phyloP scores from a whole-genome alignment of 208 protist genomes.

The Spongospora subterranea region DNA sequence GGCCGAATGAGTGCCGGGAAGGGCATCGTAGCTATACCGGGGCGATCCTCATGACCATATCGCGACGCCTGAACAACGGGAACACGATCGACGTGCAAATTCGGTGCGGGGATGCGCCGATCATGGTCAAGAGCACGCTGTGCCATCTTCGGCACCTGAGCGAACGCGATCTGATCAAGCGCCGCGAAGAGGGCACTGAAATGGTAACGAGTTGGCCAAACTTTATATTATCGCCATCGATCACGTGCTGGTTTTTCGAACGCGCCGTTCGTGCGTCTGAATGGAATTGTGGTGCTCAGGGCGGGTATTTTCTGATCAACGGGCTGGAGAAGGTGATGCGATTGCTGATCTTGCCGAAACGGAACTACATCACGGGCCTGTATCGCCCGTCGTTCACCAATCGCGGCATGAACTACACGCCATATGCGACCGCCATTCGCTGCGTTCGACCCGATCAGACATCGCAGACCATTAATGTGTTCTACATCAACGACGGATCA shows the following conservation, averaged over 20 bases:
- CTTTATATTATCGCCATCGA: too few relatives aligned
- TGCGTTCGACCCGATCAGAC: constrained; percentile 90
- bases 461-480: constrained; percentile 91
- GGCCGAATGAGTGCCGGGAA: constrained; percentile 35
- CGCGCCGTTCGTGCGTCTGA: too few relatives aligned
- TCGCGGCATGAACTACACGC: constrained; percentile 89
- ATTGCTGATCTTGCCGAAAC: constrained; percentile 89
- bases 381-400: constrained; percentile 83
- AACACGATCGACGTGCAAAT: not conserved
- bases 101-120: constrained; percentile 63
- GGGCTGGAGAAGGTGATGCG: constrained; percentile 96
- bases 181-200: constrained; percentile 89
- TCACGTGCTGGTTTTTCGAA: too few relatives aligned
- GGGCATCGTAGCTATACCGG: constrained; percentile 39
- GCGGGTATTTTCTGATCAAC: constrained; percentile 94
- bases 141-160: constrained; percentile 78
- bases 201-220: too few relatives aligned
- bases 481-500: constrained; percentile 89
- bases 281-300: not conserved
- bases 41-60: not conserved
- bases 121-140: constrained; percentile 79
- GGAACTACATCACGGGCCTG: constrained; percentile 92
- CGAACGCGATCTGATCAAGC: constrained; percentile 68
- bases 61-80: not conserved
- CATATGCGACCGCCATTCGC: constrained; percentile 90